A percentile compares a stretch with the other conserved stretches of the same genome.
These are phyloP conservation scores for Akanthomyces muscarius DNA, from an alignment of 2,329 filamentous ascomycete species.

Conservation along the genomic window DNA sequence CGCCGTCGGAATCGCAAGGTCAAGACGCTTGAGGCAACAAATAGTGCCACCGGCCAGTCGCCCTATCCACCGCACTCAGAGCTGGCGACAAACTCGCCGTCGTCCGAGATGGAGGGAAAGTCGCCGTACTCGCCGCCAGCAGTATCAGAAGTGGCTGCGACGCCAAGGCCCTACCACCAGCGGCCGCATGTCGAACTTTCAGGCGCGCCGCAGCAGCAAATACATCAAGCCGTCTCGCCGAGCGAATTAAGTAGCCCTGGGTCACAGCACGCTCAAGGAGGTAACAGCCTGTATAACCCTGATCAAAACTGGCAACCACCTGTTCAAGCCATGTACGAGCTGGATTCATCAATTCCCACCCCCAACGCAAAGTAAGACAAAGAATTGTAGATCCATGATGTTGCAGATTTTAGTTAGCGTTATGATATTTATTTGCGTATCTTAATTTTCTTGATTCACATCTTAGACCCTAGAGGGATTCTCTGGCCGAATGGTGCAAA, in stretches of 20 bases:
- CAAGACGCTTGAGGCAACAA: background rate
- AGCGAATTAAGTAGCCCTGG: conserved; percentile 12
- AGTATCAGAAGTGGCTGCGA: conserved; percentile 1
- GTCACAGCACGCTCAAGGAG: background rate
- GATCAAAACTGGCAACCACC: background rate
- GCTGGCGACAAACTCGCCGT: conserved; percentile 7
- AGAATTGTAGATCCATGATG: too few relatives aligned
- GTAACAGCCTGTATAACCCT: background rate
- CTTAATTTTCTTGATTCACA: background rate
- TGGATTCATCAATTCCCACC: background rate
- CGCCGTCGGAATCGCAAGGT: conserved; percentile 14
- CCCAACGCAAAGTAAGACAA: conserved; percentile 1
- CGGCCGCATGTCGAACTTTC: conserved; percentile 4
- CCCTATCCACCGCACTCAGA: background rate
- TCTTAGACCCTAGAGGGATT: conserved; percentile 12
- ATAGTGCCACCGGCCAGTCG: background rate
- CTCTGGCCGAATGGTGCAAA: conserved; percentile 11
- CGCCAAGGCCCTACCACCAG: background rate
- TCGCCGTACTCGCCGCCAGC: background rate
- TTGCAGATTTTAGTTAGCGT: background rate
- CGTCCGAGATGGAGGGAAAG: conserved; percentile 12
- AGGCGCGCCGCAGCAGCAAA: background rate
- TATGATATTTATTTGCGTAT: background rate
- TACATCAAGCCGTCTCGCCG: background rate
- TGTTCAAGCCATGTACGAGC: conserved; percentile 5